Evolutionary conservation across 495 filamentous ascomycete genomes (phyloP).

Genomic region (Xylaria longipes): DNA sequence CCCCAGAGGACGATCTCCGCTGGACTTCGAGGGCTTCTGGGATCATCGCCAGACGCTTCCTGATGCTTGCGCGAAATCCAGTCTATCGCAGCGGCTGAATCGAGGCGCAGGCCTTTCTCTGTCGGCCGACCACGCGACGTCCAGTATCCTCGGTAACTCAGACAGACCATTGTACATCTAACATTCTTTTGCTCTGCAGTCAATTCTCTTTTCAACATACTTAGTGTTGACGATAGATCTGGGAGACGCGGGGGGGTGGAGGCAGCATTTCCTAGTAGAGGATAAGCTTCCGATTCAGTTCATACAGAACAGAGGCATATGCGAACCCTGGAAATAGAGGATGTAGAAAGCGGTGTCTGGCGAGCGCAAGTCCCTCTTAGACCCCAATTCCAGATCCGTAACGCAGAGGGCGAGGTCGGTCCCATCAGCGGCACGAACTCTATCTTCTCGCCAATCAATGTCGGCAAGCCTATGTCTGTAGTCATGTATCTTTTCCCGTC

Average conservation of each 20-base stretch:
- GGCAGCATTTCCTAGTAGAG: slow-evolving; percentile 63
- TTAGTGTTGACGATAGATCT: slow-evolving; percentile 64
- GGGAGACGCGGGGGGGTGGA: slow-evolving; percentile 75
- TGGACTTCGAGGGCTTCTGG: slow-evolving; percentile 29
- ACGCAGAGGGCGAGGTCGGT: slow-evolving; percentile 52
- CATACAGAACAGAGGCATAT: slow-evolving; percentile 27
- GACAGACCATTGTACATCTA: slow-evolving; percentile 63
- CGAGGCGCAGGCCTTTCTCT: slow-evolving; percentile 68
- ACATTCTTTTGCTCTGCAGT: slow-evolving; percentile 16
- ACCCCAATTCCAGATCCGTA: slow-evolving; percentile 33
- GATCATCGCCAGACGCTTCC: slow-evolving; percentile 7
- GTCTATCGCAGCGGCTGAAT: slow-evolving; percentile 66
- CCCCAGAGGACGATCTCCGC: slow-evolving; percentile 75
- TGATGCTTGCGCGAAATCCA: slow-evolving; percentile 49
- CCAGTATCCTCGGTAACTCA: slow-evolving; percentile 84
- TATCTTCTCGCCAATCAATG: slow-evolving; percentile 68
- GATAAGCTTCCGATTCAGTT: slow-evolving; percentile 40
- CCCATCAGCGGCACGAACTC: slow-evolving; percentile 61
- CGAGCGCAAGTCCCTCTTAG: slow-evolving; percentile 24
- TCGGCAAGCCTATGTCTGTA: slow-evolving; percentile 64
- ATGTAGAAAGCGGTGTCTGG: slow-evolving; percentile 48
- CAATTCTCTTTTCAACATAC: slow-evolving; percentile 45
- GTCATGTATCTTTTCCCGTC: slow-evolving; percentile 64
- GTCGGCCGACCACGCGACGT: slow-evolving; percentile 72
- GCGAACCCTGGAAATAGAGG: slow-evolving; percentile 66